Base-by-base conservation (phyloP, 768 basidiomycete genomes). In the Mycena galericulata region DNA sequence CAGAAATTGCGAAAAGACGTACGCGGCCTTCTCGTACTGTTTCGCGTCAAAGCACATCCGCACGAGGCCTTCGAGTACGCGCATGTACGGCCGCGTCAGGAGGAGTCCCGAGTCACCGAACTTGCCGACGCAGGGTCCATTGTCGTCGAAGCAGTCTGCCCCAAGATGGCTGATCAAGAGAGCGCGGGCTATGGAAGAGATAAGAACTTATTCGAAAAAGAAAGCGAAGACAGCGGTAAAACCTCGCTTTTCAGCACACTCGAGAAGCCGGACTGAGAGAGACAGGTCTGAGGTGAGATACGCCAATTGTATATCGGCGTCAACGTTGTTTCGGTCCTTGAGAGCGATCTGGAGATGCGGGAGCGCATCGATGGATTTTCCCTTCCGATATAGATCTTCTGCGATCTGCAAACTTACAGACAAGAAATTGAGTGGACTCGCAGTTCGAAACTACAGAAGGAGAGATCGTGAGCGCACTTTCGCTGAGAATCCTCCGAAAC, bases 271-370 rank as follows among this genome's bases (percentile, higher is more conserved):
- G 14, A 81, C 47, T 7, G 77, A 70, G 22, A 74, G 72, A 18
- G 72, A 66, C 4, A 75, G 65, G 24, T 73, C 75, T 22, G 78
- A 77, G 51, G 73, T 67, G n/a, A 83, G 73, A 70, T 80, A 82
- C 1, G 80, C 80, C 34, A 79, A 46, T 62, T 81, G 78, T 12
- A 84, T 75, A 29, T 69, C 75, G 2, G 82, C 83, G 65, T 84
- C 83, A 14, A 84, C 70, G 66, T 84, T 84, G 62, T 82, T 75
- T 0, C 68, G 70, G 68, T 84, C 83, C 51, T 83, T 73, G 70
- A 86, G 73, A 1, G 84, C 83, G 64, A 79, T 79, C 24, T 73
- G 41, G 9, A 86, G 75, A 62, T 81, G 84, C 0, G 84, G 83
- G 4, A 80, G 41, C 0, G 82, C 82, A 56, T 83, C 69, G 30